Percentiles rank a stretch among this genome's conserved stretches.
Evolutionary conservation across 352 stramenopile genomes (phyloP).

Genomic region (Phytophthora meadii): DNA sequence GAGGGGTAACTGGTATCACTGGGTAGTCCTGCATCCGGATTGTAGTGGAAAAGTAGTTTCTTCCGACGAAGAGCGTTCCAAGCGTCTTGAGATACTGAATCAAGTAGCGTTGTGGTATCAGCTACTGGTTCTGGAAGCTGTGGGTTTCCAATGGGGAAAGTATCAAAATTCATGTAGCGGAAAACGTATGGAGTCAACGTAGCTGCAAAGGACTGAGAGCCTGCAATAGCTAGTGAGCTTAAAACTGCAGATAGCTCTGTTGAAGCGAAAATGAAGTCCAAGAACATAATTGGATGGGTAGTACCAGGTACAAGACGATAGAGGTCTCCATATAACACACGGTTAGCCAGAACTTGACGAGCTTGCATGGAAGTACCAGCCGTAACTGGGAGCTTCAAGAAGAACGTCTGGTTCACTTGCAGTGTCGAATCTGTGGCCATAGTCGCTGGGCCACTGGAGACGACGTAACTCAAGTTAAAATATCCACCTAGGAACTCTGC

Average conservation of each 20-base stretch:
- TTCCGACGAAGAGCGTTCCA: constrained; percentile 47
- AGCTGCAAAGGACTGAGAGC: constrained; percentile 24
- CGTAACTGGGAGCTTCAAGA: constrained; percentile 26
- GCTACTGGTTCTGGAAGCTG: constrained; percentile 22
- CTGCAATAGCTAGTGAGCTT: constrained; percentile 17
- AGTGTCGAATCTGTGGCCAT: constrained; percentile 38
- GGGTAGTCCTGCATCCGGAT: constrained; percentile 28
- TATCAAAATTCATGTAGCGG: constrained; percentile 50
- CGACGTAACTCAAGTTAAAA: constrained; percentile 37
- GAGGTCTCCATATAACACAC: constrained; percentile 56
- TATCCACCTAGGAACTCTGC: constrained; percentile 44
- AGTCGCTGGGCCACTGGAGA: constrained; percentile 31
- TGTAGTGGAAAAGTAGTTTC: constrained; percentile 50
- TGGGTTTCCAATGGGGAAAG: constrained; percentile 49
- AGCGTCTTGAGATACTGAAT: constrained; percentile 41
- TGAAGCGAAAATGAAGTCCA: constrained; percentile 48
- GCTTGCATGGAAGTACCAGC: constrained; percentile 21
- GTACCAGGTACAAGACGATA: constrained; percentile 22
- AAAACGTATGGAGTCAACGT: constrained; percentile 57
- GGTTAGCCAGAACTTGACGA: constrained; percentile 46
- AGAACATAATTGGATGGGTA: constrained; percentile 44
- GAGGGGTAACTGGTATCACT: constrained; percentile 37
- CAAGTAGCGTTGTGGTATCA: constrained; percentile 27
- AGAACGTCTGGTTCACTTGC: constrained; percentile 54
- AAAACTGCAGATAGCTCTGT: constrained; percentile 14